These are phyloP conservation scores for Penicillium griseofulvum DNA, from an alignment of 2,329 filamentous ascomycete species.

Conservation along the genomic window DNA sequence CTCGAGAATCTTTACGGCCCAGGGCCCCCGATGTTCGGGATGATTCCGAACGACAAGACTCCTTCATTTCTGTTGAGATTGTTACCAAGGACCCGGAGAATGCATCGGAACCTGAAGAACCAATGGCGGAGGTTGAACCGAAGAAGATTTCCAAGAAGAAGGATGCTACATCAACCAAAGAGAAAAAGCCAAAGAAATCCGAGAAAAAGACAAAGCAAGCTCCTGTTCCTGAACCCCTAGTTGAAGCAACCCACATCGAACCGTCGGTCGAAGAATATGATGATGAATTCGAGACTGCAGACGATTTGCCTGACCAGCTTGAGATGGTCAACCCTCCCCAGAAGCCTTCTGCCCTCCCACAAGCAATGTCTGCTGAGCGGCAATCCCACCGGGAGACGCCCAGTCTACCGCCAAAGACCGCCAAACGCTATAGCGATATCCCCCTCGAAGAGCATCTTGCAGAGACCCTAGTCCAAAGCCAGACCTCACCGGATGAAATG, in stretches of 20 bases:
- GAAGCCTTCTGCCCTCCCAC: conserved; percentile 13
- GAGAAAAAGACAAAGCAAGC: conserved; percentile 23
- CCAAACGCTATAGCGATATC: conserved; percentile 39
- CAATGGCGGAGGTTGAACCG: conserved; percentile 15
- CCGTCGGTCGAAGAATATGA: conserved; percentile 9
- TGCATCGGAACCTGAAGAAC: conserved; percentile 30
- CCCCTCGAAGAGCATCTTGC: conserved; percentile 37
- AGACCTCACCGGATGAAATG: conserved; percentile 15
- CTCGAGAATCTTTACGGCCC: conserved; percentile 3
- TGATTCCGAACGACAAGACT: conserved; percentile 25
- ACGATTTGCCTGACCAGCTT: conserved; percentile 22
- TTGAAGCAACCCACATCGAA: conserved; percentile 1
- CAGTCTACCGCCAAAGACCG: conserved; percentile 35
- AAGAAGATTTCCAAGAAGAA: conserved; percentile 32
- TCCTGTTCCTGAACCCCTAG: conserved; percentile 10
- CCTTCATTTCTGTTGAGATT: conserved; percentile 32
- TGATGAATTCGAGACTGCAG: conserved; percentile 18
- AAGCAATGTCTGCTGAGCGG: conserved; percentile 11
- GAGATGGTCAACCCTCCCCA: conserved; percentile 20
- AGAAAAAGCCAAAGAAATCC: conserved; percentile 32
- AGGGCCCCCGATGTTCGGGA: conserved; percentile 2
- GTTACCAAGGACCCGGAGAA: conserved; percentile 27
- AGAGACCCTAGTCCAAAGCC: conserved; percentile 29
- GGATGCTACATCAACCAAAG: conserved; percentile 15
- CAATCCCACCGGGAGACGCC: conserved; percentile 24